These are phyloP conservation scores for Mycena galericulata DNA, from an alignment of 768 basidiomycete species.

Conservation along the genomic window DNA sequence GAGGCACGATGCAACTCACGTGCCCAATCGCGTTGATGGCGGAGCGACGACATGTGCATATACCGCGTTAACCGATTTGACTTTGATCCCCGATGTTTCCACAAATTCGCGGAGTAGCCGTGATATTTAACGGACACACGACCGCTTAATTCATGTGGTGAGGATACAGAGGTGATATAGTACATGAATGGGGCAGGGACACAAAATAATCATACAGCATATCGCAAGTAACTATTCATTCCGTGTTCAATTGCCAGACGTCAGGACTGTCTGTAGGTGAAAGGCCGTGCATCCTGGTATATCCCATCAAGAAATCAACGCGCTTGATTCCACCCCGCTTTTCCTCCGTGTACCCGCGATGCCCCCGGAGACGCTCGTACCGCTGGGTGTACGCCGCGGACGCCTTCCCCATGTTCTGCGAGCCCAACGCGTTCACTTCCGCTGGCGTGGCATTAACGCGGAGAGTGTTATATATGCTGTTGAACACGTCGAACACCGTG, in stretches of 20 bases:
- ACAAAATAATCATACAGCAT: too few species aligned
- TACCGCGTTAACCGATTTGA: too few species aligned
- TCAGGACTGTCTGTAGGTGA: neutral
- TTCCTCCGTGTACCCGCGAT: conserved; percentile 12
- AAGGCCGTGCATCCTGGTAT: conserved; percentile 14
- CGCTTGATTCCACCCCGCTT: conserved; percentile 5
- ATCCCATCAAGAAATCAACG: conserved; percentile 26
- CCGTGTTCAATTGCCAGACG: conserved; percentile 19
- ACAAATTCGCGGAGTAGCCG: too few species aligned
- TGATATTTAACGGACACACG: too few species aligned
- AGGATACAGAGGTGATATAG: too few species aligned
- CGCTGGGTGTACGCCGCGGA: conserved; percentile 1
- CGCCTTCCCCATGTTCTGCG: neutral
- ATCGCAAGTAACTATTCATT: too few species aligned
- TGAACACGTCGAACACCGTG: conserved; percentile 16
- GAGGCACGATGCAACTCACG: too few species aligned
- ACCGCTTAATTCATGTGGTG: too few species aligned
- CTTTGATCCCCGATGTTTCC: too few species aligned
- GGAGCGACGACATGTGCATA: too few species aligned
- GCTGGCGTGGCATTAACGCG: conserved; percentile 3
- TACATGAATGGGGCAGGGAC: too few species aligned
- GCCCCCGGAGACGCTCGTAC: conserved; percentile 12
- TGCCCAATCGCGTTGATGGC: too few species aligned
- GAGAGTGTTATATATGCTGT: neutral
- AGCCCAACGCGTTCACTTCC: conserved; percentile 15